These are phyloP conservation scores for Blastocystis sp. DNA, from an alignment of 352 stramenopile genomes.

Conservation along the genomic window DNA sequence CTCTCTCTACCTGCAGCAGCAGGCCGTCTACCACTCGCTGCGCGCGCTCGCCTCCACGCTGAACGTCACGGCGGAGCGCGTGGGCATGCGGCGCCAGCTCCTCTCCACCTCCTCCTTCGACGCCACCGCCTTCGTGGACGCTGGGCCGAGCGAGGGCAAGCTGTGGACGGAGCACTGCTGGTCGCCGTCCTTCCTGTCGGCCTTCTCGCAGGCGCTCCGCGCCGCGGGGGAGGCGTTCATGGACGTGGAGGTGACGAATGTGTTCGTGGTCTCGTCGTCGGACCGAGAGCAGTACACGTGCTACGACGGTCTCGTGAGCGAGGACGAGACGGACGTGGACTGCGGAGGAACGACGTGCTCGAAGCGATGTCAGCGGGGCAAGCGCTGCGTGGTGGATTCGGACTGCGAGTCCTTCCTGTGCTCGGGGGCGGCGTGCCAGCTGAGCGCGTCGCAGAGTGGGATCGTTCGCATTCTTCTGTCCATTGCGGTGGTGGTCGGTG, in stretches of 20 bases:
- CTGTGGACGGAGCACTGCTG: background rate
- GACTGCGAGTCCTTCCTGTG: slow-evolving; percentile 43
- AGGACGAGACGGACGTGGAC: slow-evolving; percentile 50
- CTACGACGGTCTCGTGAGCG: slow-evolving; percentile 11
- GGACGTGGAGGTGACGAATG: background rate
- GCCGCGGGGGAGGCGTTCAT: background rate
- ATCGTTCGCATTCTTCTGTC: no score
- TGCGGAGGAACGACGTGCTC: slow-evolving; percentile 14
- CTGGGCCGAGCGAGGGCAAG: background rate
- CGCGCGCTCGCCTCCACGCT: background rate
- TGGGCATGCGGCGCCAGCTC: background rate
- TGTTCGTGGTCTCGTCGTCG: background rate
- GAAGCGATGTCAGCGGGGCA: background rate
- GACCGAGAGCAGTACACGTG: slow-evolving; percentile 15
- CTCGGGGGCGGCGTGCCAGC: background rate
- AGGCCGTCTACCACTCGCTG: background rate
- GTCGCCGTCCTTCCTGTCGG: background rate
- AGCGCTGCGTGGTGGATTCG: background rate
- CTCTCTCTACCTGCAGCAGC: background rate
- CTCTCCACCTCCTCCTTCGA: background rate
- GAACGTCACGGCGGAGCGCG: background rate
- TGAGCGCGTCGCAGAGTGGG: background rate
- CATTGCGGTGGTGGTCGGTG: background rate
- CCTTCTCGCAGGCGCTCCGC: background rate
- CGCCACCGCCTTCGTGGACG: background rate